These are phyloP conservation scores for Articulospora tetracladia DNA, from an alignment of 495 filamentous ascomycete genomes.

Conservation along the genomic window DNA sequence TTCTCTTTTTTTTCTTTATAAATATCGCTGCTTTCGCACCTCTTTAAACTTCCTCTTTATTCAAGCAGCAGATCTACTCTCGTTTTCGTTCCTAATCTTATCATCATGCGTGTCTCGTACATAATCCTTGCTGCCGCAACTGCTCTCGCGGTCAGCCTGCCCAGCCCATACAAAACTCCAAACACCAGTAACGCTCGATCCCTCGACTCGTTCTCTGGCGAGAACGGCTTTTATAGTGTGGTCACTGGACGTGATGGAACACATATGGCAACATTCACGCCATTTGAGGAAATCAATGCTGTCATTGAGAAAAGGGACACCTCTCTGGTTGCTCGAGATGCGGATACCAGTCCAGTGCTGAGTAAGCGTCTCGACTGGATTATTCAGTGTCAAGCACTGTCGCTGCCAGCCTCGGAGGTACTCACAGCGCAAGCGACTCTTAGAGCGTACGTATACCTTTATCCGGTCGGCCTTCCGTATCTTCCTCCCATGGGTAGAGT, in stretches of 20 bases:
- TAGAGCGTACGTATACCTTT: not conserved
- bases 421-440: not conserved
- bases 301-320: not conserved
- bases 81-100: not conserved
- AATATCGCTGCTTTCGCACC: not conserved
- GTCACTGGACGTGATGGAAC: not conserved
- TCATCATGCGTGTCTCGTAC: not conserved
- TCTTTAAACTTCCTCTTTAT: not conserved
- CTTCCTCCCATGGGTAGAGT: too few species aligned
- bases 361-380: not conserved
- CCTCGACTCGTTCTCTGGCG: not conserved
- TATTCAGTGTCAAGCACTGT: not conserved
- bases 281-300: not conserved
- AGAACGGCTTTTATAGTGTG: not conserved
- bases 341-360: not conserved
- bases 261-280: not conserved
- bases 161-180: too few species aligned
- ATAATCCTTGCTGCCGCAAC: not conserved
- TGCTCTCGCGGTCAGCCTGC: not conserved
- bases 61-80: not conserved
- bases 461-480: too few species aligned
- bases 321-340: not conserved
- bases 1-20: not conserved
- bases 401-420: not conserved
- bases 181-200: not conserved